These are phyloP conservation scores for Massariosphaeria phaeospora DNA, from an alignment of 495 filamentous ascomycete genomes.

Conservation along the genomic window DNA sequence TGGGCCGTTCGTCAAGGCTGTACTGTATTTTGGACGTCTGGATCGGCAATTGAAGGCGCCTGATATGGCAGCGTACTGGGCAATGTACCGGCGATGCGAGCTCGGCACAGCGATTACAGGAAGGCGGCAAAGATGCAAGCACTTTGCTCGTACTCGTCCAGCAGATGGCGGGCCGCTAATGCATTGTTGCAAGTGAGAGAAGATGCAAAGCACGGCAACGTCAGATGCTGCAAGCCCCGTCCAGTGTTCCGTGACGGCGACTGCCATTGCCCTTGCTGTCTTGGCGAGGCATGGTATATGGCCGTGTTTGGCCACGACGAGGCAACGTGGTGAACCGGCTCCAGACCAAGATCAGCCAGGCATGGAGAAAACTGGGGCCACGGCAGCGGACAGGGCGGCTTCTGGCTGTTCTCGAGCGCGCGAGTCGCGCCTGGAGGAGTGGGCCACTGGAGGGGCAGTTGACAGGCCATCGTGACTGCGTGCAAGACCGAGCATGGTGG, in stretches of 20 bases:
- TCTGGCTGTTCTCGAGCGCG: slow-evolving; percentile 16
- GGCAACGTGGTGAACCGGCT: slow-evolving; percentile 18
- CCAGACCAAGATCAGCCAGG: slow-evolving; percentile 3
- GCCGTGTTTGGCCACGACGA: slow-evolving; percentile 14
- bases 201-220: slow-evolving; percentile 31
- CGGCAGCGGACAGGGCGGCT: slow-evolving; percentile 7
- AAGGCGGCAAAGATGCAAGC: slow-evolving; percentile 10
- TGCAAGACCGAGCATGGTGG: slow-evolving; percentile 29
- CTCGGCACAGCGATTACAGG: slow-evolving; percentile 8
- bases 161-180: slow-evolving; percentile 49
- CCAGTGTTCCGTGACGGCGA: slow-evolving; percentile 30
- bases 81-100: slow-evolving; percentile 20
- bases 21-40: slow-evolving; percentile 22
- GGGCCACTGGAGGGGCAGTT: slow-evolving; percentile 48
- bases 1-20: slow-evolving; percentile 27
- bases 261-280: slow-evolving; percentile 9
- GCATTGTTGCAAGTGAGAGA: slow-evolving; percentile 38
- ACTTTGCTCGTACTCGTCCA: slow-evolving; percentile 15
- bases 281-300: slow-evolving; percentile 21
- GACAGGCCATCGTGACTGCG: slow-evolving; percentile 42
- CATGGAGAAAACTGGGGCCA: slow-evolving; percentile 26
- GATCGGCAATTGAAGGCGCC: slow-evolving; percentile 24
- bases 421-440: slow-evolving; percentile 26
- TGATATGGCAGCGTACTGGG: slow-evolving; percentile 27
- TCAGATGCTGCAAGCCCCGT: slow-evolving; percentile 34